Percentiles rank a stretch among this genome's conserved stretches.
Conservation (phyloP, 169 alveolate genomes). For the Perkinsus marinus region DNA sequence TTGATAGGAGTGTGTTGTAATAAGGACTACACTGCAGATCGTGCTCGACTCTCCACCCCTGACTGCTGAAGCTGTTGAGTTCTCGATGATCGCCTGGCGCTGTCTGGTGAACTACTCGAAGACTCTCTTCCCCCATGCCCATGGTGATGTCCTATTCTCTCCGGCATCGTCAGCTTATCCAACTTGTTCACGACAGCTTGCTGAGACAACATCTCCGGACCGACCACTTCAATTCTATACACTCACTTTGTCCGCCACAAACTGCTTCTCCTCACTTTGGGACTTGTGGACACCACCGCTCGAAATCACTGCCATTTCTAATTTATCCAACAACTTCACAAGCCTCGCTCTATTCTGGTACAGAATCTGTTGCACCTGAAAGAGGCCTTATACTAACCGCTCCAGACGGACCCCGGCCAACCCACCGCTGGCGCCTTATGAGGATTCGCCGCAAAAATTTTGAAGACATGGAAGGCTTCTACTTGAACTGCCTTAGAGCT, state of each 20-base stretch:
- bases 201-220: neutral
- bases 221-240: neutral
- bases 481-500: neutral
- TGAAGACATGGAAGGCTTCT: constrained; percentile 26
- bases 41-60: too few relatives aligned
- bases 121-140: neutral
- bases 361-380: neutral
- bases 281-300: neutral
- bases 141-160: neutral
- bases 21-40: too few relatives aligned
- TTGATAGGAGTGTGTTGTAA: too few relatives aligned
- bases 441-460: constrained; percentile 26
- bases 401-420: neutral
- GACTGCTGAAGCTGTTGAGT: neutral
- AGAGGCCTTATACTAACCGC: neutral
- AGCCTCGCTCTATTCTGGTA: neutral
- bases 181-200: neutral
- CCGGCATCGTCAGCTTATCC: neutral
- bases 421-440: constrained; percentile 10
- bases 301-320: neutral
- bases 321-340: neutral
- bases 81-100: neutral
- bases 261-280: neutral
- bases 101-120: neutral
- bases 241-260: neutral